phyloP scores from a whole-genome alignment of 805 yeast species.

The Myxozyma kluyveri region DNA sequence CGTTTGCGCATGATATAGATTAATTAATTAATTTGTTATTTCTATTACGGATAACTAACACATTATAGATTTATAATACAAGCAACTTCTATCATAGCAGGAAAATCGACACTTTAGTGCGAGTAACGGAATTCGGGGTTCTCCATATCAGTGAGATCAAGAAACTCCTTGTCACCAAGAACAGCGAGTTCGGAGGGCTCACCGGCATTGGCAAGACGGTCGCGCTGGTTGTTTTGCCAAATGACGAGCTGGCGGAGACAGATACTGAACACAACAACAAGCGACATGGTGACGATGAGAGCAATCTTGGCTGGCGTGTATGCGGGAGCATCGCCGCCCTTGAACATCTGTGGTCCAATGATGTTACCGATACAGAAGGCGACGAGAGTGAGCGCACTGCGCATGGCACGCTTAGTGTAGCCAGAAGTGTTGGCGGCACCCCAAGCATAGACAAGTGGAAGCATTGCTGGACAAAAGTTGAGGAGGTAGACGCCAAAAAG shows the following conservation, averaged over 20 bases:
- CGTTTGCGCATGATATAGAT: no score
- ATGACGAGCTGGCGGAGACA: constrained; percentile 34
- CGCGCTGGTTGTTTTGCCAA: constrained; percentile 53
- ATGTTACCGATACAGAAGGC: constrained; percentile 68
- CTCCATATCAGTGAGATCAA: constrained; percentile 54
- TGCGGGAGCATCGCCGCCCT: constrained; percentile 48
- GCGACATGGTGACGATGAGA: constrained; percentile 43
- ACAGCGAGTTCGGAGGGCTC: constrained; percentile 20
- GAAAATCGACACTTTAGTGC: no score
- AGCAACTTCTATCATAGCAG: no score
- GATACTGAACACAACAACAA: constrained; percentile 44
- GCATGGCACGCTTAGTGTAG: constrained; percentile 65
- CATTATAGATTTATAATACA: no score
- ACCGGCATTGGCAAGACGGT: constrained; percentile 39
- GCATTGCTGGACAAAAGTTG: constrained; percentile 18
- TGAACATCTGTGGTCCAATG: constrained; percentile 64
- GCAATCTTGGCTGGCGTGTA: constrained; percentile 2
- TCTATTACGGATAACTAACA: no score
- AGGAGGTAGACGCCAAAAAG: constrained; percentile 20
- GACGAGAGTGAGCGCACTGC: constrained; percentile 57
- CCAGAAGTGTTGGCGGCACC: constrained; percentile 60
- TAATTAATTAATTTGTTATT: no score
- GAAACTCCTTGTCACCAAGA: constrained; percentile 45
- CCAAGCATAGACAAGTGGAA: constrained; percentile 14
- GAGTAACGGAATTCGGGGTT: constrained; percentile 53